Base-by-base conservation (phyloP, 2,329 filamentous ascomycete species). In the Colletotrichum noveboracense region DNA sequence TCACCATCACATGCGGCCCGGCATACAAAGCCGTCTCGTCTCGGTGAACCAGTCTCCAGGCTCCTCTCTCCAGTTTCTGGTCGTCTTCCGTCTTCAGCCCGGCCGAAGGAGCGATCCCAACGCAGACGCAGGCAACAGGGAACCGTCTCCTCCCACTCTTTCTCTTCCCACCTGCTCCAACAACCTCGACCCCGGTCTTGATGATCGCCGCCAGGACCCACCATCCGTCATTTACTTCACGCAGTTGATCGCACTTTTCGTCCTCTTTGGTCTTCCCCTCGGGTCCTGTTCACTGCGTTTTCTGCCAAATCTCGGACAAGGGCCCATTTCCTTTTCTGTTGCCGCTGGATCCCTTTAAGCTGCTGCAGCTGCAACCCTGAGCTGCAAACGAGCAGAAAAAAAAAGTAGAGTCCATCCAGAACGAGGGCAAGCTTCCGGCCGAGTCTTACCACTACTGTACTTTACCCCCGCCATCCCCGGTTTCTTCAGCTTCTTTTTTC, bases 201-300 rank as follows among this genome's bases (percentile, higher is more conserved):
- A 75, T 77, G 75, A 77, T 78, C 76, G 75, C 61, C 75, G 68
- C 76, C 68, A 66, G 71, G 76, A 77, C 75, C 75, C 65, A 75
- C 76, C 32, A 56, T 43, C 67, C 28, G 67, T 78, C 76, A 78
- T 78, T 77, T 77, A 75, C 75, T 55, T 76, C 72, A 71, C 62
- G 64, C 71, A 71, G 62, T 76, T 72, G 71, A 76, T 75, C 62
- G 70, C 71, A 75, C 66, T 65, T 70, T 69, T 61, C 60, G 30
- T 74, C 61, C 52, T 75, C 48, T 71, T 76, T 71, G 26, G 65
- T 62, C 61, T 61, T 62, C 71, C 38, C 67, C 56, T 58, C 48
- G 52, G 34, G 30, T 62, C 43, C 66, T 55, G 38, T 67, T 56
- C 34, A 77, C 48, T 76, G 66, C 61, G 58, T 75, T 52, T 32